Percentiles rank a stretch among this genome's conserved stretches.
These are phyloP conservation scores for Hypericum androsaemum DNA, from an alignment of 345 rosid genomes.

Conservation along the genomic window DNA sequence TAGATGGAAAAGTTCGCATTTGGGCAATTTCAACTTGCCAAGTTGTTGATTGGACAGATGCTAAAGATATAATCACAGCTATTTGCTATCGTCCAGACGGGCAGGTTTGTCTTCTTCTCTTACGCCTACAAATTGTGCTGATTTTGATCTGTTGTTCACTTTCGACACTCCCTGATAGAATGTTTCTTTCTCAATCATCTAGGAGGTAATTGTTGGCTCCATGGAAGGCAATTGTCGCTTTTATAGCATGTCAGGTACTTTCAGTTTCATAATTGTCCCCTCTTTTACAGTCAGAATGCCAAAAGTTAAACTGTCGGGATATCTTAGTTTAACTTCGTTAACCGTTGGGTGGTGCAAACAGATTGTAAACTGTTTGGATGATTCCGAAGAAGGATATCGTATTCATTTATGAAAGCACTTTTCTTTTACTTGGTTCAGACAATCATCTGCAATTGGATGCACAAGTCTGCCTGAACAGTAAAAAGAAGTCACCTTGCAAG, in stretches of 20 bases:
- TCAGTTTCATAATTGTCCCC: too few species aligned
- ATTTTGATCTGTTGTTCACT: not conserved
- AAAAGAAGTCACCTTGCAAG: conserved; percentile 33
- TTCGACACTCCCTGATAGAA: conserved; percentile 1
- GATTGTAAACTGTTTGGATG: too few species aligned
- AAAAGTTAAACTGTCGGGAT: too few species aligned
- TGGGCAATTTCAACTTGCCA: conserved; percentile 56
- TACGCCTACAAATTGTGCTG: not conserved
- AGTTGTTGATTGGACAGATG: conserved; percentile 76
- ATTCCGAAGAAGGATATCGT: too few species aligned
- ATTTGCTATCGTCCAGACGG: conserved; percentile 81
- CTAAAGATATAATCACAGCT: conserved; percentile 64
- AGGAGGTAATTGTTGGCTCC: conserved; percentile 40
- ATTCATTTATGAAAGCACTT: too few species aligned
- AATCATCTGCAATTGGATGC: conserved; percentile 21
- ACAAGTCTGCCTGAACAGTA: conserved; percentile 27
- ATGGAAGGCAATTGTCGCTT: conserved; percentile 49
- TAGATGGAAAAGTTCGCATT: conserved; percentile 81
- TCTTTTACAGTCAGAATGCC: too few species aligned
- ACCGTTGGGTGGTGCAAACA: too few species aligned
- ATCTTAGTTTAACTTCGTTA: too few species aligned
- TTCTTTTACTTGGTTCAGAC: conserved; percentile 30
- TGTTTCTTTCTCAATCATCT: not conserved
- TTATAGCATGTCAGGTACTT: conserved; percentile 41
- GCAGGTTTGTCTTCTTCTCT: conserved; percentile 34